A percentile compares a stretch with the other conserved stretches of the same genome.
Evolutionary conservation across 1,139 yeast species (phyloP).

Genomic region (Arxiozyma bovina): DNA sequence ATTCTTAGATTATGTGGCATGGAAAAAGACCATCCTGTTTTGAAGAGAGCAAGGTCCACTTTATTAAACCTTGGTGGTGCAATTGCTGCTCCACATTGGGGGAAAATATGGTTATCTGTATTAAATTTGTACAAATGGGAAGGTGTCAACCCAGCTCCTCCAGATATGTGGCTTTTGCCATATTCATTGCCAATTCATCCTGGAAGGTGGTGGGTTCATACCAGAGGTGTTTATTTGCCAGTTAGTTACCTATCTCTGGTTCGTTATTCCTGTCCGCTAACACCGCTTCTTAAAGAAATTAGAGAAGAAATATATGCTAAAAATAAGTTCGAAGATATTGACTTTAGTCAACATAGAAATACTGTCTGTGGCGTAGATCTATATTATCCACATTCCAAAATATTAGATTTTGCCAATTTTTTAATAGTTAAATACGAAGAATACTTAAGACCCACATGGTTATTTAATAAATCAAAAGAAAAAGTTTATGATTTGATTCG

Average conservation of each 20-base stretch:
- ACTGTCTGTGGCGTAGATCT: conserved; percentile 86
- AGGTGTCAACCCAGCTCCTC: conserved; percentile 97
- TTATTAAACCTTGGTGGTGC: conserved; percentile 80
- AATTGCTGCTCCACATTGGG: conserved; percentile 91
- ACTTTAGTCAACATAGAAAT: conserved; percentile 65
- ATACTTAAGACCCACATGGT: conserved; percentile 65
- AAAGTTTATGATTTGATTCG: conserved; percentile 54
- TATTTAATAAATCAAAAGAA: conserved; percentile 45
- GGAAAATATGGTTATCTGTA: conserved; percentile 80
- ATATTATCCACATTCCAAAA: conserved; percentile 79
- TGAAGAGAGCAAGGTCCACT: conserved; percentile 68
- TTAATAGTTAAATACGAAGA: conserved; percentile 57
- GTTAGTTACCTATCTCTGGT: conserved; percentile 70
- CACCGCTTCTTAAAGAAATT: conserved; percentile 53
- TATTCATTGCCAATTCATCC: conserved; percentile 80
- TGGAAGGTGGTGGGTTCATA: conserved; percentile 98
- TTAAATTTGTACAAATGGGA: conserved; percentile 85
- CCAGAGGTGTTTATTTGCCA: conserved; percentile 84
- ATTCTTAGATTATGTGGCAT: conserved; percentile 70
- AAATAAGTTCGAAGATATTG: conserved; percentile 53
- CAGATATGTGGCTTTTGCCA: conserved; percentile 88
- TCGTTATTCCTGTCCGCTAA: conserved; percentile 47
- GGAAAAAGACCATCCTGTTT: conserved; percentile 62
- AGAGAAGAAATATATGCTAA: conserved; percentile 68
- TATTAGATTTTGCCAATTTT: conserved; percentile 58